phyloP scores from a whole-genome alignment of 2,329 filamentous ascomycete genomes.

The Sordariomycetes sp. region DNA sequence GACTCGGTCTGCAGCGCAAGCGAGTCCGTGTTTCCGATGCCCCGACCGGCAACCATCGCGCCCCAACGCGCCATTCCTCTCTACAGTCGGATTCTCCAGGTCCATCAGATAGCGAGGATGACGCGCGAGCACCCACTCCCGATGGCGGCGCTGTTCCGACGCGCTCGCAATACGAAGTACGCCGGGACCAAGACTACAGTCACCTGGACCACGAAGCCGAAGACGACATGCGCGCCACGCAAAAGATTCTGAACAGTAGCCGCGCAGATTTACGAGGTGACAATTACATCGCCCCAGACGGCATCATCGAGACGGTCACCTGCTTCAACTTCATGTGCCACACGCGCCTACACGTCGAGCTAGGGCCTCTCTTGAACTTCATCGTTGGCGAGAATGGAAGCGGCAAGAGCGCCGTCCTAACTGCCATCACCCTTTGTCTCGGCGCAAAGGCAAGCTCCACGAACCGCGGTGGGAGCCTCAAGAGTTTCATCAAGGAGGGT shows the following conservation, averaged over 20 bases:
- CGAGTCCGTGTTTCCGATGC: constrained; percentile 18
- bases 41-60: constrained; percentile 6
- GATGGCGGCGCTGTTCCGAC: constrained; percentile 22
- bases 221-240: constrained; percentile 52
- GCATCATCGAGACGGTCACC: constrained; percentile 76
- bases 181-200: constrained; percentile 44
- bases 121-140: neutral
- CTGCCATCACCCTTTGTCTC: constrained; percentile 85
- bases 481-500: constrained; percentile 84
- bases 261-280: constrained; percentile 37
- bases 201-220: constrained; percentile 41
- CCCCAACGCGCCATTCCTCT: constrained; percentile 8
- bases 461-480: constrained; percentile 81
- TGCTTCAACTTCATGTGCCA: constrained; percentile 98
- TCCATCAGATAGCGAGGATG: constrained; percentile 12
- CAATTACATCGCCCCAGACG: constrained; percentile 68
- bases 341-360: constrained; percentile 59
- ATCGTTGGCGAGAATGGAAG: constrained; percentile 96
- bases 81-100: neutral
- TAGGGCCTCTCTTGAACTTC: constrained; percentile 96
- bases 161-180: constrained; percentile 47
- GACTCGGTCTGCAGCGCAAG: constrained; percentile 14
- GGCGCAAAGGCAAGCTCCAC: constrained; percentile 88
- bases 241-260: constrained; percentile 36
- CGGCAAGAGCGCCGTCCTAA: constrained; percentile 91